Conservation (phyloP, 176 grass and related monocot species). For the Cenchrus fungigraminus region DNA sequence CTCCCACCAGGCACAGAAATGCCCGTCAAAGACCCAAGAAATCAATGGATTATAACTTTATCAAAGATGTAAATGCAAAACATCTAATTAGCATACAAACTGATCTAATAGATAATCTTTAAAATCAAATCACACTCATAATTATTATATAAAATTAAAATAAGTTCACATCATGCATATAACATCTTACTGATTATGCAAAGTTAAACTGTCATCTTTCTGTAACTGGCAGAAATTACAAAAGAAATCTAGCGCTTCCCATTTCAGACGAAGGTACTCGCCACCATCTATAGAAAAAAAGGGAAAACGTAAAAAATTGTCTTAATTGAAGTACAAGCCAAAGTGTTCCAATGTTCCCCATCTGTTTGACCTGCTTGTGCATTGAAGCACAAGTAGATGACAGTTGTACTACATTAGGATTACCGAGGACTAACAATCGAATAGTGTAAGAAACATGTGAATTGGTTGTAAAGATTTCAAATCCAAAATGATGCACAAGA, state of each 20-base stretch:
- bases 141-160: neutral
- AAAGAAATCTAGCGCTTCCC: neutral
- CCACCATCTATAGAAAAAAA: neutral
- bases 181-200: neutral
- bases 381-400: neutral
- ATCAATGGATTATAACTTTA: constrained; percentile 4
- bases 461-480: neutral
- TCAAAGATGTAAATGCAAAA: neutral
- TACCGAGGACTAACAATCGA: neutral
- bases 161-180: neutral
- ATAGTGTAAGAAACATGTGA: neutral
- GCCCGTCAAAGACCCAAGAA: constrained; percentile 2
- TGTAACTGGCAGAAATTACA: neutral
- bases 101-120: neutral
- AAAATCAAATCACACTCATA: neutral
- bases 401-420: constrained; percentile 13
- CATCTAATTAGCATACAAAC: neutral
- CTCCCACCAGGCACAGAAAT: neutral
- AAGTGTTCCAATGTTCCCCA: neutral
- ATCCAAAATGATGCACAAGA: constrained; percentile 19
- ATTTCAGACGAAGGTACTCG: constrained; percentile 18
- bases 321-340: neutral
- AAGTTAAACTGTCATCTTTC: neutral
- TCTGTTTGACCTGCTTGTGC: constrained; percentile 8
- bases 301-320: neutral